A percentile compares a stretch with the other conserved stretches of the same genome.
Evolutionary conservation across 2,329 filamentous ascomycete species (phyloP).

Genomic region (Colletotrichum endophyticum): DNA sequence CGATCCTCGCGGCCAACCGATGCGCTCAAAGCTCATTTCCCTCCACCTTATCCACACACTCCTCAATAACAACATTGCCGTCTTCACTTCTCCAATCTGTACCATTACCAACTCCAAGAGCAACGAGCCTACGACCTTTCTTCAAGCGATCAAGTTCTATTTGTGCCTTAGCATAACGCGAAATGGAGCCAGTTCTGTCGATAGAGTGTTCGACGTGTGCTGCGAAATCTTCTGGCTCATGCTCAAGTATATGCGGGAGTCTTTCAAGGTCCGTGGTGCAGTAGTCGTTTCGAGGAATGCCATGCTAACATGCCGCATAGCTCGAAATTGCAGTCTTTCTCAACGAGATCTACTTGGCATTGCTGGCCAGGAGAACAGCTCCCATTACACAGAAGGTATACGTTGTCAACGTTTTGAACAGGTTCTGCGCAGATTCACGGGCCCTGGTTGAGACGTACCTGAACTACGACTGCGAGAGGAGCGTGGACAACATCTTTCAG

Average conservation of each 20-base stretch:
- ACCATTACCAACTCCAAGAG: conserved; percentile 91
- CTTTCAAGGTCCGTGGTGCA: conserved; percentile 74
- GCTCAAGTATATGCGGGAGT: conserved; percentile 89
- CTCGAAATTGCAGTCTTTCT: conserved; percentile 98
- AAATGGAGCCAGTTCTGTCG: conserved; percentile 93
- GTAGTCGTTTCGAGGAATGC: not conserved
- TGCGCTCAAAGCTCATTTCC: conserved; percentile 96
- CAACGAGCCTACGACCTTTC: conserved; percentile 86
- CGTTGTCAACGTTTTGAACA: conserved; percentile 84
- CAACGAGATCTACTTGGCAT: conserved; percentile 94
- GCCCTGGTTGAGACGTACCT: conserved; percentile 94
- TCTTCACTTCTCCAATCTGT: conserved; percentile 90
- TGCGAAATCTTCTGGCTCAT: conserved; percentile 99
- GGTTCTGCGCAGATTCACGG: conserved; percentile 83
- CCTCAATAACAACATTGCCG: conserved; percentile 88
- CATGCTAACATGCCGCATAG: conserved; percentile 46
- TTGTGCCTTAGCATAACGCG: conserved; percentile 92
- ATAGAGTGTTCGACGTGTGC: conserved; percentile 91
- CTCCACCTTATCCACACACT: conserved; percentile 95
- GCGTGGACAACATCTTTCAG: conserved; percentile 97
- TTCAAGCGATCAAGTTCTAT: conserved; percentile 96
- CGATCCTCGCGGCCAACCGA: conserved; percentile 90
- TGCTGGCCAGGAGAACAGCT: conserved; percentile 85
- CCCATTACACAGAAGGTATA: conserved; percentile 91
- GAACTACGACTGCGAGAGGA: conserved; percentile 97